phyloP scores from a whole-genome alignment of 495 filamentous ascomycete species.

The Daldinia decipiens region DNA sequence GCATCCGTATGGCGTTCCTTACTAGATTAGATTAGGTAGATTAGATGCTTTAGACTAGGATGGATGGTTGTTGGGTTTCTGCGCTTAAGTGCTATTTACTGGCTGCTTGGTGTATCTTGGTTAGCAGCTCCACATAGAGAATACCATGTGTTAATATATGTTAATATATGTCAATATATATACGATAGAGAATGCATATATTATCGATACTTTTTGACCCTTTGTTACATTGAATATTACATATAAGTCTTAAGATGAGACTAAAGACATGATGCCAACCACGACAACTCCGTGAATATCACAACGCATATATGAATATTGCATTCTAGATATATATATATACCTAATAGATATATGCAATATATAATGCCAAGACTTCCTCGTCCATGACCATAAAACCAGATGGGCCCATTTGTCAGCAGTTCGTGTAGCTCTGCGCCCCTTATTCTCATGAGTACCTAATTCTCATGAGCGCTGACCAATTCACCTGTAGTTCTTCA shows the following conservation, averaged over 20 bases:
- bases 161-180: no score
- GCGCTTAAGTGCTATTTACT: not conserved
- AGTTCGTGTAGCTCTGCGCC: not conserved
- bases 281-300: not conserved
- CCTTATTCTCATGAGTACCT: not conserved
- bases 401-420: constrained; percentile 1
- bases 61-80: not conserved
- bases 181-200: not conserved
- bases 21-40: constrained; percentile 7
- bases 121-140: not conserved
- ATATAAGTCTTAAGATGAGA: no score
- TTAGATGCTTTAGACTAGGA: not conserved
- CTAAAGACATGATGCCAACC: not conserved
- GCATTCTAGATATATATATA: not conserved
- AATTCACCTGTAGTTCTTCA: not conserved
- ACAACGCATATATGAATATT: not conserved
- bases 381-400: not conserved
- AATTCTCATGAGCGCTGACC: not conserved
- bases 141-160: not conserved
- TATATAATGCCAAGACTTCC: not conserved
- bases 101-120: not conserved
- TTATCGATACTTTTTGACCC: no score
- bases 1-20: constrained; percentile 25
- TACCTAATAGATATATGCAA: no score
- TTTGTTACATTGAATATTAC: no score